Base-by-base conservation (phyloP, 805 yeast genomes). In the Candida mattraensis region DNA sequence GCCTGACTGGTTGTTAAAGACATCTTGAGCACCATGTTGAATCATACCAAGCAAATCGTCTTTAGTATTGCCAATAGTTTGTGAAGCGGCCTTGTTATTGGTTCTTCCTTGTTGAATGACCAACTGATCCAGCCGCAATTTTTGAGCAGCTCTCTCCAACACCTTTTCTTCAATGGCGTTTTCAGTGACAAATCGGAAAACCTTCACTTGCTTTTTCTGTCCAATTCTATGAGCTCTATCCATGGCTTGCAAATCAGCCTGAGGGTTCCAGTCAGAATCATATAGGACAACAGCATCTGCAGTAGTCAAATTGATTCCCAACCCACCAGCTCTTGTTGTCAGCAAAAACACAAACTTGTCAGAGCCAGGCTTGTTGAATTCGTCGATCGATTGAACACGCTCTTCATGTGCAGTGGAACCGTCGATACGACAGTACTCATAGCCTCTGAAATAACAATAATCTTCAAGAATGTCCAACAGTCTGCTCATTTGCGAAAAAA, bases 181-280 rank as follows among this genome's bases (percentile, higher is more conserved):
- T 56, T 91, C 98, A 3, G 97, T 91, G 18, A 91, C 95, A 64
- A 91, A 87, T 47, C 99, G 69, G 59, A 75, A 91, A 13, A 91
- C 98, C 50, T 80, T 75, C 7, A 91, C 99, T 65, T 91, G 99
- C 56, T 91, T 91, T 58, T 86, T 91, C 60, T 89, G 98, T 13
- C 98, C 98, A 56, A 89, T 89, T 69, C 98, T 79, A 57, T 89
- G 98, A 1, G 97, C 98, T 56, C 98, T 76, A 60, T 91, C 98
- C 98, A 89, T 89, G 1, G 97, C 97, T 64, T 89, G 98, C 52
- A 89, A 69, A 69, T 89, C 98, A 0, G 96, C 97, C 58, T 89
- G 98, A 2, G 98, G 98, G 56, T 89, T 89, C 98, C 98, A 89
- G 64, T 89, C 98, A 0, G 95, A 84, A 60, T 89, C 98, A 56